phyloP scores from a whole-genome alignment of 208 protist genomes.

The Leishmania tropica region DNA sequence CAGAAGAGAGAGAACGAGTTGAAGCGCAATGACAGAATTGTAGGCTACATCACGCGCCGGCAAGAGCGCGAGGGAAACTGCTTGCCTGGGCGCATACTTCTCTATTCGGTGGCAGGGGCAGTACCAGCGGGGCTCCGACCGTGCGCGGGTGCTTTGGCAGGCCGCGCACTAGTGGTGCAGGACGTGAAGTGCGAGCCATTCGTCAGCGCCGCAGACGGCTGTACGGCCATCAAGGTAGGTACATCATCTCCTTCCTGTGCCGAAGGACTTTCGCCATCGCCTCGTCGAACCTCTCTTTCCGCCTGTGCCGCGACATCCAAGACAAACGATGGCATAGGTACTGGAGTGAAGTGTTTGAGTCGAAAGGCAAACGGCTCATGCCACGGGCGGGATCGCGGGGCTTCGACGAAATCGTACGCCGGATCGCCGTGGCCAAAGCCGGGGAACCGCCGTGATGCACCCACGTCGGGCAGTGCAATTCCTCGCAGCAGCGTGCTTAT shows the following conservation, averaged over 20 bases:
- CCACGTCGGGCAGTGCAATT: constrained; percentile 15
- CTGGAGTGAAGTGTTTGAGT: constrained; percentile 18
- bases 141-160: neutral
- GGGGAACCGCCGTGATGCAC: neutral
- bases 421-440: neutral
- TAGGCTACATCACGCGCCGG: neutral
- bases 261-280: neutral
- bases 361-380: constrained; percentile 31
- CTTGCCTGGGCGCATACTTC: neutral
- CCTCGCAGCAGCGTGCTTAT: constrained; percentile 17
- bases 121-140: neutral
- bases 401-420: constrained; percentile 7
- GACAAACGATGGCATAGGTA: constrained; percentile 15
- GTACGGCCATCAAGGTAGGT: constrained; percentile 5
- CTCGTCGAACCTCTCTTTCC: constrained; percentile 14
- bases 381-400: constrained; percentile 5
- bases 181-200: neutral
- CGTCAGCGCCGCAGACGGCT: neutral
- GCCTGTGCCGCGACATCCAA: constrained; percentile 20
- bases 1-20: neutral
- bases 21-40: neutral
- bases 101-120: neutral
- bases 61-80: neutral
- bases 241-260: neutral
- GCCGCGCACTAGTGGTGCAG: neutral